Conservation (phyloP, 768 basidiomycete genomes). For the Cyathus striatus region DNA sequence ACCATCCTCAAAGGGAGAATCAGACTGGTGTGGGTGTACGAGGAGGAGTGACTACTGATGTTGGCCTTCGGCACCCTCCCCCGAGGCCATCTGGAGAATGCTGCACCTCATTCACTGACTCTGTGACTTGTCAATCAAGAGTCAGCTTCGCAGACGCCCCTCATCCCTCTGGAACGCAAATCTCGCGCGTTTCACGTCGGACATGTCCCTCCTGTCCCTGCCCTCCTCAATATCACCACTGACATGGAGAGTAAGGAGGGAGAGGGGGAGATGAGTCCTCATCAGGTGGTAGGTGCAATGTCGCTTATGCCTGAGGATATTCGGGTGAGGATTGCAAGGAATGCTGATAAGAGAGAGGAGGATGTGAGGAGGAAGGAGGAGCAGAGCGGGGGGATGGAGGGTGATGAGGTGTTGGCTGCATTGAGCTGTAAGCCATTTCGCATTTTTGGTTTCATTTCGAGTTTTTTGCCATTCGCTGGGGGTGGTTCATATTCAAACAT, state of each 20-base stretch:
- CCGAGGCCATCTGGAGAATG: conserved; percentile 27
- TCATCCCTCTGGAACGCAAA: conserved; percentile 35
- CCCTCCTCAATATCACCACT: conserved; percentile 17
- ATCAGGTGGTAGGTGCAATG: conserved; percentile 34
- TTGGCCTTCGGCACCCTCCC: conserved; percentile 46
- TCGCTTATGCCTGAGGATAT: conserved; percentile 61
- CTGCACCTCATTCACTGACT: conserved; percentile 70
- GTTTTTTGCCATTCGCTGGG: too few relatives aligned
- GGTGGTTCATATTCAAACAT: too few relatives aligned
- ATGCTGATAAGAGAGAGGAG: conserved; percentile 18
- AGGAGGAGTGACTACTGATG: conserved; percentile 34
- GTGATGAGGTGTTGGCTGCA: conserved; percentile 65
- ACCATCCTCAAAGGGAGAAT: conserved; percentile 44
- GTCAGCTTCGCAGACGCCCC: conserved; percentile 35
- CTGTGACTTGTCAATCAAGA: conserved; percentile 37
- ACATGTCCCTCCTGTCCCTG: conserved; percentile 38
- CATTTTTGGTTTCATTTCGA: too few relatives aligned
- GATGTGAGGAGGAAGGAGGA: conserved; percentile 6
- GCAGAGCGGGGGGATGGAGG: conserved; percentile 14
- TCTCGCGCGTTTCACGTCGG: conserved; percentile 36
- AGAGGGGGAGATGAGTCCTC: conserved; percentile 20
- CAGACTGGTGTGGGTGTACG: conserved; percentile 35
- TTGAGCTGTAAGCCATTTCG: conserved; percentile 46
- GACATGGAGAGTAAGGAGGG: conserved; percentile 7
- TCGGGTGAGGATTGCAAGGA: conserved; percentile 33